Base-by-base conservation (phyloP, 768 basidiomycete species). In the Lactifluus pinguis region DNA sequence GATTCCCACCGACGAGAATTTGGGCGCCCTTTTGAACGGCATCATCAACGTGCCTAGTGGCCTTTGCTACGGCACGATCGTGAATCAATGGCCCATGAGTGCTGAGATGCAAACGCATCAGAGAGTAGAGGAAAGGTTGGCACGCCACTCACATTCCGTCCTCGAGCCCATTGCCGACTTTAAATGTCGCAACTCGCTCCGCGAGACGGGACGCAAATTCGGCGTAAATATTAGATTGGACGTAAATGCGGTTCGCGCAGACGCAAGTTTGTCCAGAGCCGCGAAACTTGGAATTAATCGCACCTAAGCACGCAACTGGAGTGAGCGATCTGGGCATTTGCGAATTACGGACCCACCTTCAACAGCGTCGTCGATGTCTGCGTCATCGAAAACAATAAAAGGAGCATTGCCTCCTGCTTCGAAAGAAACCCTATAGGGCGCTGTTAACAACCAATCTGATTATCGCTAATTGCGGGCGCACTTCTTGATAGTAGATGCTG, bases 31-130 rank as follows among this genome's bases (percentile, higher is more conserved):
- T 83, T 36, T 79, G 68, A 55, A 95, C 77, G 9, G 95, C 97
- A 66, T 98, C 93, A 30, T 91, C 80, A 62, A 99, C 83, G 74
- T 99, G 97, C 49, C 77, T 75, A 54, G 81, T 75, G 17, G 95
- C 92, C 73, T 99, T 99, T 67, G 87, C 82, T 53, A 94, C 76
- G 0, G 94, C 94, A 25, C 85, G 85, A 15, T 74, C 72, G 73
- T 98, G 95, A 62, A 99, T 97, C 52, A 99, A 79, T 14, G 97
- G 97, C 0, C 97, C 97, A 66, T 98, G 95, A 0, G 95, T 98
- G 47, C 89, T 91, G 34, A 9, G 47, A 7, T 45, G 39, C 44
- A 55, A 25, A 49, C 9, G 5, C 19, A 55, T 55, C 39, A 21
- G 14, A 7, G 29, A 14, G 49, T 45, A 51, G 38, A 50, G 25